These are phyloP conservation scores for Cajanus cajan DNA, from an alignment of 306 rosid species.

Conservation along the genomic window DNA sequence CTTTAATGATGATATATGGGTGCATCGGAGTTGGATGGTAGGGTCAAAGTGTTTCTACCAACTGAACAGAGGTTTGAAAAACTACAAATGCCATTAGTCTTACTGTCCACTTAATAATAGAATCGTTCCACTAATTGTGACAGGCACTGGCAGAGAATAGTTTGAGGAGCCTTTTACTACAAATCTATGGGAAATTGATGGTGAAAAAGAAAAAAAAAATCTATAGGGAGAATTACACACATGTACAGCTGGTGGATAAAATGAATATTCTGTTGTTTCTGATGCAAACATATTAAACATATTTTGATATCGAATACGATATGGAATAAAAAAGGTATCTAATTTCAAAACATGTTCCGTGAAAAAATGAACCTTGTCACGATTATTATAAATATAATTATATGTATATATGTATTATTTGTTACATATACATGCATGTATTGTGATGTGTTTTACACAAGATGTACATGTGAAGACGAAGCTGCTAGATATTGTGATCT, in stretches of 20 bases:
- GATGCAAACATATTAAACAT: background rate
- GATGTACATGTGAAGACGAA: background rate
- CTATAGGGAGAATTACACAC: no score
- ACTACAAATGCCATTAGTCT: background rate
- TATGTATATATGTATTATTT: no score
- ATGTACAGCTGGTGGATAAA: background rate
- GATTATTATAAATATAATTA: background rate
- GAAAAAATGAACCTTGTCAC: background rate
- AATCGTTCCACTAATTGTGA: background rate
- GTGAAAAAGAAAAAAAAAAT: background rate
- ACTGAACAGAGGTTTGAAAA: background rate
- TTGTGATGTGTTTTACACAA: background rate
- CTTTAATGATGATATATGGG: background rate
- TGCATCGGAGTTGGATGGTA: background rate
- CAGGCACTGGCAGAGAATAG: no score
- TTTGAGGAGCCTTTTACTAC: background rate
- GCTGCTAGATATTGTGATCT: background rate
- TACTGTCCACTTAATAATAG: background rate
- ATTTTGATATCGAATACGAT: background rate
- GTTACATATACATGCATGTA: background rate
- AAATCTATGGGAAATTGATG: background rate
- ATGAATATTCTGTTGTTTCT: background rate
- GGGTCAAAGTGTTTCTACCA: background rate
- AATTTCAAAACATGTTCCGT: background rate
- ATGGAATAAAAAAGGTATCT: background rate